Evolutionary conservation across 2,329 filamentous ascomycete genomes (phyloP).

Genomic region (Xylaria polymorpha): DNA sequence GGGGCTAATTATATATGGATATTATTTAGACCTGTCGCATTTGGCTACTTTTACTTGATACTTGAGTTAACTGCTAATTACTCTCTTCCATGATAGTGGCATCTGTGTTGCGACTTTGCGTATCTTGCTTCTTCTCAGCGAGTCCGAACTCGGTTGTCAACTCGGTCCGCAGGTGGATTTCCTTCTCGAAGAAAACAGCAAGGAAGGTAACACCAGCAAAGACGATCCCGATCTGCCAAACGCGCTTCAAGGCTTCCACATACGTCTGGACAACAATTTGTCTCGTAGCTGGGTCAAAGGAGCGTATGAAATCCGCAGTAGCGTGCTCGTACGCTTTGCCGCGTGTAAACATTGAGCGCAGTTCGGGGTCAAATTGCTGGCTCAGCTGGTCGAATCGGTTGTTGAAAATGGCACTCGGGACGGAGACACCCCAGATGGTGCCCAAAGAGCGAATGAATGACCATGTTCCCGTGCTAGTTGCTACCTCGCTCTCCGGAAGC

Average conservation of each 20-base stretch:
- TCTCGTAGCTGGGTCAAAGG: neutral
- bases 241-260: neutral
- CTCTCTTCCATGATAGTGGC: no score
- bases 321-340: neutral
- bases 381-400: neutral
- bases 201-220: neutral
- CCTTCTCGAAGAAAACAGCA: neutral
- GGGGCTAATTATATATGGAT: no score
- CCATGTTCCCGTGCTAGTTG: constrained; percentile 8
- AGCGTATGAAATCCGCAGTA: neutral
- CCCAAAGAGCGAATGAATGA: constrained; percentile 22
- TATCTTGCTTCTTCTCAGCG: neutral
- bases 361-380: neutral
- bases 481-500: constrained; percentile 11
- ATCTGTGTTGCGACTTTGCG: no score
- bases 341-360: neutral
- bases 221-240: neutral
- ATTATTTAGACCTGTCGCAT: no score
- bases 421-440: constrained; percentile 15
- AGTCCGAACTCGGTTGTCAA: neutral
- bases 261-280: neutral
- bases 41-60: no score
- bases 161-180: neutral
- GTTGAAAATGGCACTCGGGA: constrained; percentile 23
- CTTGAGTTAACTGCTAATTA: no score